Evolutionary conservation across 169 alveolate genomes (phyloP).

Genomic region (Cryptosporidium baileyi): DNA sequence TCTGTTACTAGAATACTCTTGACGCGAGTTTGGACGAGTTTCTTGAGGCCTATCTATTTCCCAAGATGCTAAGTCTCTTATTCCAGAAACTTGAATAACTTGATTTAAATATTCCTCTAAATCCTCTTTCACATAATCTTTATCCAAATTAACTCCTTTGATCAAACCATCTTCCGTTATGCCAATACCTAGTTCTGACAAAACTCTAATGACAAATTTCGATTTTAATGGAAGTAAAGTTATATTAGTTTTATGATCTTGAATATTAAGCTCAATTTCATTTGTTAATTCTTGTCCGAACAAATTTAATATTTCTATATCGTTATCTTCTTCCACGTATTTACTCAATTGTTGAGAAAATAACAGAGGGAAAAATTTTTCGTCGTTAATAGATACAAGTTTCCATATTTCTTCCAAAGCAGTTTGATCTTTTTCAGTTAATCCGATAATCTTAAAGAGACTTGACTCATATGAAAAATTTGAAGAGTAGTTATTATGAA

Average conservation of each 20-base stretch:
- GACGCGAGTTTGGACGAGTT: conserved; percentile 46
- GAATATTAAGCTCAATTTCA: neutral
- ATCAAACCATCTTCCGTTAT: conserved; percentile 26
- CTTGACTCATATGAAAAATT: neutral
- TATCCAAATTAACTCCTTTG: neutral
- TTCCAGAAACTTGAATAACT: conserved; percentile 35
- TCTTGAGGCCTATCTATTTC: conserved; percentile 67
- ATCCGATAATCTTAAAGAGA: conserved; percentile 2
- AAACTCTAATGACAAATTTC: conserved; percentile 48
- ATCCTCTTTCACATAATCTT: neutral
- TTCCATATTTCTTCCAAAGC: conserved; percentile 15
- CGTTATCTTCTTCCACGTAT: conserved; percentile 2
- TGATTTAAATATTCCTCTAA: neutral
- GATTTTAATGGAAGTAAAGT: conserved; percentile 26
- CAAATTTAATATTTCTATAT: neutral
- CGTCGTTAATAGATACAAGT: neutral
- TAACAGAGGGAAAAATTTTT: conserved; percentile 27
- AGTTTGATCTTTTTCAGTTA: neutral
- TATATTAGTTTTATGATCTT: neutral
- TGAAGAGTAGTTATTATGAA: neutral
- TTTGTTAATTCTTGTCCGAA: neutral
- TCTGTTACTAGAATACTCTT: conserved; percentile 33
- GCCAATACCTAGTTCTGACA: conserved; percentile 62
- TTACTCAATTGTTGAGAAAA: neutral
- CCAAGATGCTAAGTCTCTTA: conserved; percentile 69